Conservation (phyloP, 768 basidiomycete species). For the Kondoa malvinella region DNA sequence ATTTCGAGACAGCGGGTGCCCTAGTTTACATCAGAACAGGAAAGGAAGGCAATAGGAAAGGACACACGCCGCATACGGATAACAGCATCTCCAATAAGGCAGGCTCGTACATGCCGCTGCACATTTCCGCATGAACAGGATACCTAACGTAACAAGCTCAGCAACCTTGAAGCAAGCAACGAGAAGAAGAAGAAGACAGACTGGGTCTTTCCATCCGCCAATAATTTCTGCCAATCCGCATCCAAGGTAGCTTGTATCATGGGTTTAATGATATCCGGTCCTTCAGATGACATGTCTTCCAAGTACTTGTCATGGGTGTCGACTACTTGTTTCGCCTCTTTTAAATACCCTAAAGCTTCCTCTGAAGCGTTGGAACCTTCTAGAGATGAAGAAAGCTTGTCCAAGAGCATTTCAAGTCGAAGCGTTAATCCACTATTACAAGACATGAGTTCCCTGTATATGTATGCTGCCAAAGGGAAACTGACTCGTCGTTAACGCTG, state of each 20-base stretch:
- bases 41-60: not conserved
- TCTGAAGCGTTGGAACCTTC: constrained; percentile 3
- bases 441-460: too few relatives aligned
- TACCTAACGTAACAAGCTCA: constrained; percentile 11
- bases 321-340: constrained; percentile 15
- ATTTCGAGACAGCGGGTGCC: constrained; percentile 20
- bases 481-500: not conserved
- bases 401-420: not conserved
- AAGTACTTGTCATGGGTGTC: constrained; percentile 18
- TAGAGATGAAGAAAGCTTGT: not conserved
- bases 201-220: constrained; percentile 14
- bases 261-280: constrained; percentile 17
- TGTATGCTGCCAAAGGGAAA: too few relatives aligned
- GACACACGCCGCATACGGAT: constrained; percentile 8
- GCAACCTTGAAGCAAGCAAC: constrained; percentile 19
- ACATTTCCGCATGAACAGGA: constrained; percentile 18
- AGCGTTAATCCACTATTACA: not conserved
- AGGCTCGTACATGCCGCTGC: constrained; percentile 22
- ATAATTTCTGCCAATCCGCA: constrained; percentile 6
- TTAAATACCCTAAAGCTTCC: constrained; percentile 1
- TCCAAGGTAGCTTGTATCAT: not conserved
- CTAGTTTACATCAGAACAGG: not conserved
- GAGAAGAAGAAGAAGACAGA: constrained; percentile 13
- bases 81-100: constrained; percentile 19
- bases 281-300: constrained; percentile 15